These are phyloP conservation scores for Suillus paluster DNA, from an alignment of 768 basidiomycete genomes.

Conservation along the genomic window DNA sequence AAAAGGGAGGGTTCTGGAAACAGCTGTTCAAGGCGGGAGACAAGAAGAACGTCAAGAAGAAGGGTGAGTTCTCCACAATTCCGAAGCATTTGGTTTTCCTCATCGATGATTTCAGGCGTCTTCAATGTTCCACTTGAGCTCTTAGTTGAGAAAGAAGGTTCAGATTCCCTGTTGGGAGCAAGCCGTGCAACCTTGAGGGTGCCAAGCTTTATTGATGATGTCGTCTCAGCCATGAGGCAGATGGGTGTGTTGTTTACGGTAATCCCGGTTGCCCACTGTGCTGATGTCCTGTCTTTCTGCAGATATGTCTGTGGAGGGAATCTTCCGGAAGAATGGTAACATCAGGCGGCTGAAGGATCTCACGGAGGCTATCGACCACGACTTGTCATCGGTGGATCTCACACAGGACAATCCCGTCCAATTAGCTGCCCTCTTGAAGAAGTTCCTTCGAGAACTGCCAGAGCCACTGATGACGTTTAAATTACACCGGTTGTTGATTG, in stretches of 20 bases:
- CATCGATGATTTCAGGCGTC: constrained; percentile 59
- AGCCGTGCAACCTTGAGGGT: constrained; percentile 84
- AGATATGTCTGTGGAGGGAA: constrained; percentile 99
- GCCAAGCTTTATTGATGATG: constrained; percentile 98
- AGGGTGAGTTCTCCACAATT: constrained; percentile 53
- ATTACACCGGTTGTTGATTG: constrained; percentile 85
- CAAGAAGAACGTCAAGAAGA: constrained; percentile 91
- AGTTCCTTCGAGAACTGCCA: constrained; percentile 94
- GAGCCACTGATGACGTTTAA: constrained; percentile 97
- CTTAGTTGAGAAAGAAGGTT: constrained; percentile 91
- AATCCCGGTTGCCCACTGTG: constrained; percentile 2
- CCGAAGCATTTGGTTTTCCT: constrained; percentile 15
- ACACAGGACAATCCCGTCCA: constrained; percentile 96
- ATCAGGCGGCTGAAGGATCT: constrained; percentile 91
- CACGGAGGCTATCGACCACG: constrained; percentile 93
- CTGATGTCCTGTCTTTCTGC: constrained; percentile 13
- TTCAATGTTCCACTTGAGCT: constrained; percentile 94
- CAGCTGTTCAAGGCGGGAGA: constrained; percentile 91
- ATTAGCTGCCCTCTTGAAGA: constrained; percentile 94
- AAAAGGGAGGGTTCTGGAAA: constrained; percentile 96
- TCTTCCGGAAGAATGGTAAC: constrained; percentile 98
- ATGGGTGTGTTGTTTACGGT: constrained; percentile 72
- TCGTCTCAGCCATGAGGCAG: constrained; percentile 97
- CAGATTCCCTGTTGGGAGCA: constrained; percentile 93
- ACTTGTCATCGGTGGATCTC: constrained; percentile 88